Percentiles rank a stretch among this genome's conserved stretches.
Conservation (phyloP, 176 grass and related monocot genomes). For the Triticum timopheevii region DNA sequence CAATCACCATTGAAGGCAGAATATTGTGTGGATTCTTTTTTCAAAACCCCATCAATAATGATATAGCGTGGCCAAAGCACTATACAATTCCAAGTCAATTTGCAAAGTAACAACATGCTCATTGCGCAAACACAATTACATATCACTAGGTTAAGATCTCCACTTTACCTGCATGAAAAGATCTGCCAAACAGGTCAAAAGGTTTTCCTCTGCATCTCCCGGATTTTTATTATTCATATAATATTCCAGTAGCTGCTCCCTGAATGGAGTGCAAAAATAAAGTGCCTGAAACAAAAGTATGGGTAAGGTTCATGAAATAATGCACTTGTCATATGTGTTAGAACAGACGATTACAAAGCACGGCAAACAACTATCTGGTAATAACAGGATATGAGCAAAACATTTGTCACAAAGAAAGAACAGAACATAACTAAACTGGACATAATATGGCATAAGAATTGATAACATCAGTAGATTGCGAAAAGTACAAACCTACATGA, state of each 20-base stretch:
- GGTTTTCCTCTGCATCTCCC: conserved; percentile 77
- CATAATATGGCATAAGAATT: background rate
- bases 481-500: background rate
- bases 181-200: conserved; percentile 95
- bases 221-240: conserved; percentile 69
- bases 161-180: conserved; percentile 92
- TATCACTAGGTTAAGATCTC: background rate
- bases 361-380: background rate
- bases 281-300: conserved; percentile 76
- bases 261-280: conserved; percentile 93
- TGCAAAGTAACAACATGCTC: conserved; percentile 12
- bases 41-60: background rate
- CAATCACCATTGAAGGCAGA: background rate
- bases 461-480: background rate
- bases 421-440: background rate
- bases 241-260: conserved; percentile 87
- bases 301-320: conserved; percentile 24
- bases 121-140: background rate
- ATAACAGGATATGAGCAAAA: background rate
- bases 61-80: background rate
- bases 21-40: conserved; percentile 13
- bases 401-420: background rate
- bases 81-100: background rate
- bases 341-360: background rate
- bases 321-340: background rate